phyloP scores from a whole-genome alignment of 805 yeast species.

The Scheffersomyces lignosus region DNA sequence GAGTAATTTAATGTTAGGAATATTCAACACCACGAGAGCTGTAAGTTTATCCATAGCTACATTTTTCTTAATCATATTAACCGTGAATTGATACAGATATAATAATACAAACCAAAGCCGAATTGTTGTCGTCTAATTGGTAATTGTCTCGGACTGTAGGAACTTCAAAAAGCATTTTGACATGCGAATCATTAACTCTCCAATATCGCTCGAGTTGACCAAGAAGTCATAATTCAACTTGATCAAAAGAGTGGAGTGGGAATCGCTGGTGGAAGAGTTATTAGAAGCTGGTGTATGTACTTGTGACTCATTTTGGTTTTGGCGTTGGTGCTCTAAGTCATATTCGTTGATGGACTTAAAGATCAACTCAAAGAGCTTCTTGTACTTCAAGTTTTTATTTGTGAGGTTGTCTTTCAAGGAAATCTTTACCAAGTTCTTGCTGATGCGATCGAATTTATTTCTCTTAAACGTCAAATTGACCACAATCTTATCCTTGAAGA shows the following conservation, averaged over 20 bases:
- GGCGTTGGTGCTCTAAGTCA: constrained; percentile 13
- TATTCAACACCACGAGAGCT: too few relatives aligned
- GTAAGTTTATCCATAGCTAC: too few relatives aligned
- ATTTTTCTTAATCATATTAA: too few relatives aligned
- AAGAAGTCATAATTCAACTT: constrained; percentile 42
- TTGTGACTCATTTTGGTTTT: constrained; percentile 2
- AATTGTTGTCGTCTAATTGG: too few relatives aligned
- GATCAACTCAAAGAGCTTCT: constrained; percentile 37
- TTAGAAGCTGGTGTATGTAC: constrained; percentile 9
- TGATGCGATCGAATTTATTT: constrained; percentile 29
- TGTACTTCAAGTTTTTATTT: constrained; percentile 36
- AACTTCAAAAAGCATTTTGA: constrained; percentile 26
- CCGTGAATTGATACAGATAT: too few relatives aligned
- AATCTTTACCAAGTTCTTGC: constrained; percentile 23
- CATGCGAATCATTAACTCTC: constrained; percentile 31
- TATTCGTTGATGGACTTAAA: constrained; percentile 25
- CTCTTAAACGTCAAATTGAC: constrained; percentile 10
- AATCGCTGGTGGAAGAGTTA: constrained; percentile 1
- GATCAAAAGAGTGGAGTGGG: constrained; percentile 11
- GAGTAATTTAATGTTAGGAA: not conserved
- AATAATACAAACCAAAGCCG: too few relatives aligned
- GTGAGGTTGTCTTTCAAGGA: constrained; percentile 39
- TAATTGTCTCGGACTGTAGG: too few relatives aligned
- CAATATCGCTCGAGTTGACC: constrained; percentile 23
- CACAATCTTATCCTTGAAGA: constrained; percentile 33